Evolutionary conservation across 495 filamentous ascomycete species (phyloP).

Genomic region (Neurospora pannonica): DNA sequence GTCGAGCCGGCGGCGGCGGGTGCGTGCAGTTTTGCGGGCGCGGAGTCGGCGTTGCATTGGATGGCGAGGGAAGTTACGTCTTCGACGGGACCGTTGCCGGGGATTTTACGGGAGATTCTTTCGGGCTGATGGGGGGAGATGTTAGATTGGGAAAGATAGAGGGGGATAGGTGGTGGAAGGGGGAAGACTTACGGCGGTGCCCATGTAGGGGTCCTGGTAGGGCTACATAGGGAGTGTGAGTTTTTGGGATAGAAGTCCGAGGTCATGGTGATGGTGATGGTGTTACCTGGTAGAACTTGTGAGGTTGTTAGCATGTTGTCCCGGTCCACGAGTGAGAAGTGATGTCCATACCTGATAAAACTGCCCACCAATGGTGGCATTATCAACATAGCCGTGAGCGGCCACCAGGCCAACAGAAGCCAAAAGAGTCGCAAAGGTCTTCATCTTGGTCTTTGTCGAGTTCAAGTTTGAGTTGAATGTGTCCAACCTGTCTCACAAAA

Average conservation of each 20-base stretch:
- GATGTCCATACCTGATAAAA: conserved; percentile 26
- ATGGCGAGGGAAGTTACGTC: conserved; percentile 36
- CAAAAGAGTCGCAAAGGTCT: conserved; percentile 30
- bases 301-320: not conserved
- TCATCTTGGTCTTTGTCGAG: conserved; percentile 15
- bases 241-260: not conserved
- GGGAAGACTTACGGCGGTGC: conserved; percentile 11
- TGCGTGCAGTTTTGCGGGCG: conserved; percentile 45
- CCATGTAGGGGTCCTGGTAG: conserved; percentile 41
- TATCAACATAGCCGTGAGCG: conserved; percentile 53
- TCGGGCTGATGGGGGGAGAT: conserved; percentile 9
- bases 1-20: conserved; percentile 43
- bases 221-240: conserved; percentile 19
- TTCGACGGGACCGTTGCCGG: conserved; percentile 42
- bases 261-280: not conserved
- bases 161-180: no score
- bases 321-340: no score
- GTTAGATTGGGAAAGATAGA: not conserved
- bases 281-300: conserved; percentile 15
- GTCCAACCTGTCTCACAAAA: not conserved
- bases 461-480: not conserved
- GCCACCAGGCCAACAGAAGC: conserved; percentile 43
- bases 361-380: conserved; percentile 35
- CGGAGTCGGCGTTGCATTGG: conserved; percentile 38
- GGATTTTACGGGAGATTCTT: conserved; percentile 37